Evolutionary conservation across 2,329 filamentous ascomycete species (phyloP).

Genomic region (Fusarium heterosporum): DNA sequence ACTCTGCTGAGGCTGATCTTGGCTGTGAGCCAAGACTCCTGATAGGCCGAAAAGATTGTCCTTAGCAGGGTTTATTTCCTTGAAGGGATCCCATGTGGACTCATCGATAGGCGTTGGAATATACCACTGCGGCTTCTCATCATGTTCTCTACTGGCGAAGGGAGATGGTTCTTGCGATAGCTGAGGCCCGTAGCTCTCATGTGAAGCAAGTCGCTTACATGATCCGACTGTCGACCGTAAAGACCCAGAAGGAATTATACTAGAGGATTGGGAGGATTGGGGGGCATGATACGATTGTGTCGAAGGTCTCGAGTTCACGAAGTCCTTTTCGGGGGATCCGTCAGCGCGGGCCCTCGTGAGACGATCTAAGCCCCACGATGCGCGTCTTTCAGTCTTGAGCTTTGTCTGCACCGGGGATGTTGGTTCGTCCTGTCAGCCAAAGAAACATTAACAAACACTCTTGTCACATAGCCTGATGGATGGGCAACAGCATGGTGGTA

Average conservation of each 20-base stretch:
- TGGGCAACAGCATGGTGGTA: conserved; percentile 47
- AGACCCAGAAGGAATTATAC: conserved; percentile 37
- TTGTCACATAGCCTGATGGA: conserved; percentile 46
- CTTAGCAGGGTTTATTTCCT: conserved; percentile 28
- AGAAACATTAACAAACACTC: conserved; percentile 54
- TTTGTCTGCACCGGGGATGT: conserved; percentile 51
- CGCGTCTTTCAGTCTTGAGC: conserved; percentile 55
- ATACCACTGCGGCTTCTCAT: conserved; percentile 39
- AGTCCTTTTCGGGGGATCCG: conserved; percentile 36
- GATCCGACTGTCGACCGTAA: conserved; percentile 37
- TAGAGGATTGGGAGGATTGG: conserved; percentile 40
- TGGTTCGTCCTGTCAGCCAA: conserved; percentile 54
- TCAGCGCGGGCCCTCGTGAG: conserved; percentile 50
- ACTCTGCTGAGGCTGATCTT: conserved; percentile 8
- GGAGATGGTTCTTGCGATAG: conserved; percentile 18
- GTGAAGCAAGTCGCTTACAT: conserved; percentile 41
- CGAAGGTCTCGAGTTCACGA: conserved; percentile 32
- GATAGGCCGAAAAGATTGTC: conserved; percentile 26
- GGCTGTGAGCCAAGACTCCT: conserved; percentile 14
- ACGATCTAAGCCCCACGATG: conserved; percentile 59
- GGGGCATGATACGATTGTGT: conserved; percentile 39
- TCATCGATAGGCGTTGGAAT: conserved; percentile 40
- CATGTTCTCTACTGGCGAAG: conserved; percentile 29
- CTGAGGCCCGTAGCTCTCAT: conserved; percentile 26
- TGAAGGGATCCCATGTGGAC: conserved; percentile 43